These are phyloP conservation scores for Globisporangium alternatum DNA, from an alignment of 352 stramenopile species.

Conservation along the genomic window DNA sequence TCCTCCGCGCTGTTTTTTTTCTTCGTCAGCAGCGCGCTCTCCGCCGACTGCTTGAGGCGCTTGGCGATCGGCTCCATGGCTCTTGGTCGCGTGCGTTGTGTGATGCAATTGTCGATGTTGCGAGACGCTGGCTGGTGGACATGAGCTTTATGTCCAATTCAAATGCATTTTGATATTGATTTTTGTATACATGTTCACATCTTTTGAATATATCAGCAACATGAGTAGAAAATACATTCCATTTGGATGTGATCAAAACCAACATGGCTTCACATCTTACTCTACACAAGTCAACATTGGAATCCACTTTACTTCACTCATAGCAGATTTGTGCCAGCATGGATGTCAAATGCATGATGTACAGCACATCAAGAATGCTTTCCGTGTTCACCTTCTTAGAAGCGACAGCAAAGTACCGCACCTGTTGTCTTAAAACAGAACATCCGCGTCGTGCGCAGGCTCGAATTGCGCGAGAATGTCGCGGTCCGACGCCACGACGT, in stretches of 20 bases:
- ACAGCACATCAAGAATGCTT: neutral
- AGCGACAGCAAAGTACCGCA: slow-evolving; percentile 6
- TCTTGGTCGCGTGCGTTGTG: neutral
- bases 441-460: slow-evolving; percentile 63
- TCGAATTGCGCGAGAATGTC: slow-evolving; percentile 86
- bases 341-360: neutral
- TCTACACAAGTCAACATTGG: neutral
- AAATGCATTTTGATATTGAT: neutral
- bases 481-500: slow-evolving; percentile 63
- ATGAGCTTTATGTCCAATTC: neutral
- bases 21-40: slow-evolving; percentile 43
- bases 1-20: slow-evolving; percentile 25
- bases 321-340: neutral
- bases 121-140: neutral
- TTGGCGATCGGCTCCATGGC: slow-evolving; percentile 80
- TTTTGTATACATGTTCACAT: neutral
- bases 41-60: slow-evolving; percentile 72
- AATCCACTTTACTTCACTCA: neutral
- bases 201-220: neutral
- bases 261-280: neutral
- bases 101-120: neutral
- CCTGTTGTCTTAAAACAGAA: slow-evolving; percentile 63
- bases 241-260: neutral
- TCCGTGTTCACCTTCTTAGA: slow-evolving; percentile 21
- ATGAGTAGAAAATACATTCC: neutral